Conservation (phyloP, 768 basidiomycete species). For the Saitozyma podzolica region DNA sequence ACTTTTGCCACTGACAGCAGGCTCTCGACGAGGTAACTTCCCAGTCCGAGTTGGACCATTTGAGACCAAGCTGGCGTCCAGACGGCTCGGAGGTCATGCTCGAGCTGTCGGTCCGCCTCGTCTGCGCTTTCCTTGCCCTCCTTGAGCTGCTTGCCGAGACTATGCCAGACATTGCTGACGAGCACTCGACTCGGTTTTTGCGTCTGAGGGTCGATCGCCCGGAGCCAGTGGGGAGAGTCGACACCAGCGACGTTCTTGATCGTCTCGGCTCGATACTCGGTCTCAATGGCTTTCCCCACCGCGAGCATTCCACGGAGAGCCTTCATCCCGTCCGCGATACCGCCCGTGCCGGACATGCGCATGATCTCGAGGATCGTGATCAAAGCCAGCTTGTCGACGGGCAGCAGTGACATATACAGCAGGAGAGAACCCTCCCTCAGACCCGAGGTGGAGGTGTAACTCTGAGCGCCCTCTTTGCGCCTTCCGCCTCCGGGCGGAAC, state of each 20-base stretch:
- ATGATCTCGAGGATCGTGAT: slow-evolving; percentile 88
- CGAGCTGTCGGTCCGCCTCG: slow-evolving; percentile 1
- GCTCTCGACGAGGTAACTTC: slow-evolving; percentile 76
- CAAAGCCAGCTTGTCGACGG: slow-evolving; percentile 75
- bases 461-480: slow-evolving; percentile 8
- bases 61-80: slow-evolving; percentile 73
- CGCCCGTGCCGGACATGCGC: slow-evolving; percentile 69
- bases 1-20: slow-evolving; percentile 83
- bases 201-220: slow-evolving; percentile 36
- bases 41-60: slow-evolving; percentile 69
- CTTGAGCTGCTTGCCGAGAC: slow-evolving; percentile 22
- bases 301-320: slow-evolving; percentile 75
- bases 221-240: slow-evolving; percentile 40
- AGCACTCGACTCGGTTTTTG: slow-evolving; percentile 32
- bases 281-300: slow-evolving; percentile 81
- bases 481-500: neutral
- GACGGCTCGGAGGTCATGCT: slow-evolving; percentile 24
- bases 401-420: slow-evolving; percentile 74
- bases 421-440: slow-evolving; percentile 55
- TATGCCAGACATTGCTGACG: slow-evolving; percentile 29
- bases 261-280: slow-evolving; percentile 83
- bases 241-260: slow-evolving; percentile 55
- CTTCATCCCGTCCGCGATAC: slow-evolving; percentile 83
- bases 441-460: slow-evolving; percentile 12
- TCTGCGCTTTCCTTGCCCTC: neutral